phyloP scores from a whole-genome alignment of 192 early-diverging fungal genomes.

The Kickxella alabastrina region DNA sequence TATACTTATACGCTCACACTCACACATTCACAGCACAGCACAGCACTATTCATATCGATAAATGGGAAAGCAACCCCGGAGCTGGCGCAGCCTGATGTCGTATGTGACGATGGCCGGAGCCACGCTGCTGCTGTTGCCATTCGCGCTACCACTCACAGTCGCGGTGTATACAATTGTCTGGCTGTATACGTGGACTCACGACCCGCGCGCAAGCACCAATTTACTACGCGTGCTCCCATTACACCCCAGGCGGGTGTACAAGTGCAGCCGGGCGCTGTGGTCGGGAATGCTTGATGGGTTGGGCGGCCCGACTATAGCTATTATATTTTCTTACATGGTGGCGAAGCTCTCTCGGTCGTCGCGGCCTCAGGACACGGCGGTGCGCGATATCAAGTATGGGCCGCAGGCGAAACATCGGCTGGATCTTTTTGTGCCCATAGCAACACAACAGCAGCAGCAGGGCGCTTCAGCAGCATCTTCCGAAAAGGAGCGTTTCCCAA shows the following conservation, averaged over 20 bases:
- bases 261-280: conserved; percentile 46
- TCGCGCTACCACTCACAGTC: conserved; percentile 28
- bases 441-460: conserved; percentile 14
- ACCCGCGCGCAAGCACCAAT: conserved; percentile 39
- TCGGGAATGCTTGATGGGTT: conserved; percentile 48
- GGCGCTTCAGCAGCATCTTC: background rate
- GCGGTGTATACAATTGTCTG: conserved; percentile 35
- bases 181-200: conserved; percentile 51
- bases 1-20: background rate
- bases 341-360: conserved; percentile 41
- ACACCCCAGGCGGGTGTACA: conserved; percentile 40
- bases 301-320: conserved; percentile 42
- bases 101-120: conserved; percentile 9
- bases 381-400: conserved; percentile 51
- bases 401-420: conserved; percentile 46
- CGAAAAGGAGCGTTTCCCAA: conserved; percentile 12
- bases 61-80: conserved; percentile 12
- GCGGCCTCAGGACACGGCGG: conserved; percentile 43
- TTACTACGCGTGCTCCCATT: conserved; percentile 34
- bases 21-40: background rate
- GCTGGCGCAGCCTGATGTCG: conserved; percentile 21
- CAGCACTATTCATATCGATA: background rate
- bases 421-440: conserved; percentile 47
- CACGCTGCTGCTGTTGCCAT: conserved; percentile 31
- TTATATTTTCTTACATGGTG: conserved; percentile 36